phyloP scores from a whole-genome alignment of 441 rosid species.

The Aleurites moluccanus region DNA sequence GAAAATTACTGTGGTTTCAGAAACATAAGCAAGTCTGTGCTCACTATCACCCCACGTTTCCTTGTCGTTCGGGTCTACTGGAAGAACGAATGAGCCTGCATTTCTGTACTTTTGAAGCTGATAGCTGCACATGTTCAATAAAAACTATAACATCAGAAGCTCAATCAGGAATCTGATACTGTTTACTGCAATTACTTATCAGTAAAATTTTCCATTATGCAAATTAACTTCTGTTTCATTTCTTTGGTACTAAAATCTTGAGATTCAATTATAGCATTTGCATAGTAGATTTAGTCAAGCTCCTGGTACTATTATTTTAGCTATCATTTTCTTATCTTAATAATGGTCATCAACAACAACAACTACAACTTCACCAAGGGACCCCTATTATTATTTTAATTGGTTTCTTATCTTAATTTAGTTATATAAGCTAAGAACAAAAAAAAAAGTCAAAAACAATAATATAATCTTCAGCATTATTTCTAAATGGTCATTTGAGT shows the following conservation, averaged over 20 bases:
- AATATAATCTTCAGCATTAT: neutral
- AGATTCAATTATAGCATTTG: neutral
- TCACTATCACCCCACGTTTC: constrained; percentile 99
- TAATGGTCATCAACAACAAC: neutral
- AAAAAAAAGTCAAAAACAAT: neutral
- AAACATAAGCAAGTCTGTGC: constrained; percentile 89
- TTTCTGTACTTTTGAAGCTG: constrained; percentile 96
- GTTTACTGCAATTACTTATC: neutral
- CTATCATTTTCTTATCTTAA: neutral
- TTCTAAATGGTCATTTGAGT: neutral
- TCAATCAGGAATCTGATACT: neutral
- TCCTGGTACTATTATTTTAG: neutral
- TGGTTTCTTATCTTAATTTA: neutral
- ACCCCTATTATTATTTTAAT: too few species aligned
- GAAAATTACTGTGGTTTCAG: constrained; percentile 96
- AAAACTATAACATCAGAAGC: constrained; percentile 17
- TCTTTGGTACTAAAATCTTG: neutral
- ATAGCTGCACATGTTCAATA: constrained; percentile 50
- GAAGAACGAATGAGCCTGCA: constrained; percentile 89
- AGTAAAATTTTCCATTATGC: neutral
- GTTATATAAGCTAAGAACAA: neutral
- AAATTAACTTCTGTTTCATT: neutral
- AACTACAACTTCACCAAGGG: neutral
- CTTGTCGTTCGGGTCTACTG: constrained; percentile 76
- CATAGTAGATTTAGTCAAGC: neutral